Base-by-base conservation (phyloP, 352 stramenopile species). In the Phytophthora cajani region DNA sequence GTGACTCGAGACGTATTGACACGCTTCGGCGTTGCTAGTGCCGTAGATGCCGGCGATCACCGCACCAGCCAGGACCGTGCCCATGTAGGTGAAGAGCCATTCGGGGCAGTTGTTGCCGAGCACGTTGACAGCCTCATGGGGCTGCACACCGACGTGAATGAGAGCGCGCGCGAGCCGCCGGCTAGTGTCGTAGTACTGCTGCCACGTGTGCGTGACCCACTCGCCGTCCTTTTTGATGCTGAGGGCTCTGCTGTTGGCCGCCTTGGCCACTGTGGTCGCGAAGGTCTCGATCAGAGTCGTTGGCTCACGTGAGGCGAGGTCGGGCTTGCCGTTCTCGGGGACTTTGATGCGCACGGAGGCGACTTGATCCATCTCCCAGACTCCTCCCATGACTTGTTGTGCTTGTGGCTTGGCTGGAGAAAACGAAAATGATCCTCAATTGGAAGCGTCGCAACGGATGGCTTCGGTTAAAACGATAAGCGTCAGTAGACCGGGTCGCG, bases 81-180 rank as follows among this genome's bases (percentile, higher is more conserved):
- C 90, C 62, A 87, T 87, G 62, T 93, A 85, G 54, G 82, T 81
- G 65, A 97, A 83, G 62, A 96, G 88, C 85, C 91, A 97, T 67
- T 97, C 83, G 11, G 88, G 85, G 33, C 85, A 86, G 77, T 97
- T 97, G 67, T 87, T 89, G 27, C 90, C 90, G 49, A 93, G 90
- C 32, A 97, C 85, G 62, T 80, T 90, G 23, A 97, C 89, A 1
- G 78, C 81, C 32, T 97, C 84, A 55, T 93, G 84, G 21, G 77
- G 69, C 30, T 87, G 51, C 9, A 97, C 75, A 12, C 88, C 91
- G 9, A 92, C 21, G 33, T 79, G 67, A 46, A 97, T 89, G 59
- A 97, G 75, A 19, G 88, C 74, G 62, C 90, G 90, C 52, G 82
- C 90, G 54, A 97, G 94, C 27, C 71, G 66, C 50, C 79, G 64